A percentile compares a stretch with the other conserved stretches of the same genome.
Evolutionary conservation across 306 rosid species (phyloP).

Genomic region (Quercus suber): DNA sequence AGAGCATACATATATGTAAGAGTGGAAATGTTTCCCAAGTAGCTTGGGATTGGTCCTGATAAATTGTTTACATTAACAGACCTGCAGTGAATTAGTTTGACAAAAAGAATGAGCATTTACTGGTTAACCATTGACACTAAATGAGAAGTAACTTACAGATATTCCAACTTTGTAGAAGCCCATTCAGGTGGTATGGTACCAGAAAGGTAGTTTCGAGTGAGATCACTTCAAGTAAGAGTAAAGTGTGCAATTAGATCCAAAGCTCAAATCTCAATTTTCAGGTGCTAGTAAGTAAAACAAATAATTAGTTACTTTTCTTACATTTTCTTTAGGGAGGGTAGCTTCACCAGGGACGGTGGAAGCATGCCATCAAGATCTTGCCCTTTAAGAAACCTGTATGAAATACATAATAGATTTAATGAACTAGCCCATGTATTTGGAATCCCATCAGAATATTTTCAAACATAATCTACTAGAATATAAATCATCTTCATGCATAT

Average conservation of each 20-base stretch:
- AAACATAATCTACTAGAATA: too few species aligned
- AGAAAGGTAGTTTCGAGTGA: conserved; percentile 18
- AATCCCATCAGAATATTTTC: too few species aligned
- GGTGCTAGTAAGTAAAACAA: background rate
- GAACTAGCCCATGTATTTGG: too few species aligned
- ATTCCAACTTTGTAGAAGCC: conserved; percentile 21
- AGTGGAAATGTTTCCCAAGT: conserved; percentile 25
- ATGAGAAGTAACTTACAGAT: conserved; percentile 4
- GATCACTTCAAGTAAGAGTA: background rate
- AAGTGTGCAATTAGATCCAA: background rate
- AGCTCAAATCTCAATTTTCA: background rate
- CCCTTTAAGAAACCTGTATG: background rate
- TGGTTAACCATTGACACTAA: background rate
- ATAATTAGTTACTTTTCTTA: background rate
- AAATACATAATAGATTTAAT: background rate
- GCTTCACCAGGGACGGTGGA: conserved; percentile 22
- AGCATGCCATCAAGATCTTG: conserved; percentile 36
- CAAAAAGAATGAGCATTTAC: background rate
- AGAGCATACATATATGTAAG: conserved; percentile 22
- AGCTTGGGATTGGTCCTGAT: conserved; percentile 29
- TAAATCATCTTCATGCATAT: too few species aligned
- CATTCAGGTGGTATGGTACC: conserved; percentile 29
- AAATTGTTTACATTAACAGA: conserved; percentile 28
- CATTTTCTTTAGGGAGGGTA: conserved; percentile 16
- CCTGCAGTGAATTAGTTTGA: conserved; percentile 13